phyloP scores from a whole-genome alignment of 306 rosid genomes.

The Castanea crenata region DNA sequence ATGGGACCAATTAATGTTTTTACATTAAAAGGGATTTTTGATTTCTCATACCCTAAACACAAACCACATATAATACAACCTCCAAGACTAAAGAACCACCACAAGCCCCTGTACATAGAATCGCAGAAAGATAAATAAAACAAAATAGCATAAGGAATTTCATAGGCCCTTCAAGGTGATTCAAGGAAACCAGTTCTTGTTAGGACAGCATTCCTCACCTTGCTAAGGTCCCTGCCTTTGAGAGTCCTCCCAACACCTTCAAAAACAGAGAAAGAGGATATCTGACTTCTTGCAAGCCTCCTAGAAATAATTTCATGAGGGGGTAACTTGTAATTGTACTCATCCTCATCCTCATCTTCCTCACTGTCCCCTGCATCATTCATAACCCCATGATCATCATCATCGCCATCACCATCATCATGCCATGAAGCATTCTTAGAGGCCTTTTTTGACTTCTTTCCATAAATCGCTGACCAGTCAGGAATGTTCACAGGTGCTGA shows the following conservation, averaged over 20 bases:
- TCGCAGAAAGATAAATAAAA: background rate
- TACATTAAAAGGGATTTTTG: conserved; percentile 12
- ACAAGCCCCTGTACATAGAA: conserved; percentile 23
- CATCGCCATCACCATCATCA: conserved; percentile 25
- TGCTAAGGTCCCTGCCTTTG: conserved; percentile 90
- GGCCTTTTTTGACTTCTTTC: conserved; percentile 34
- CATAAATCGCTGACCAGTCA: conserved; percentile 59
- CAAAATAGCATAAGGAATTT: background rate
- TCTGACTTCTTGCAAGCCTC: conserved; percentile 78
- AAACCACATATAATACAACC: conserved; percentile 15
- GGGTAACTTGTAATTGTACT: conserved; percentile 45
- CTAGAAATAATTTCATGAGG: conserved; percentile 87
- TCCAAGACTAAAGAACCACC: conserved; percentile 18
- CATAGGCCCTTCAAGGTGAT: conserved; percentile 32
- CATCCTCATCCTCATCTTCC: conserved; percentile 32
- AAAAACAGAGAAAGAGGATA: conserved; percentile 84
- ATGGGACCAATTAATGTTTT: conserved; percentile 6
- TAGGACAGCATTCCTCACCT: conserved; percentile 79
- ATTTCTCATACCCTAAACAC: conserved; percentile 15
- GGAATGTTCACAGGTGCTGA: conserved; percentile 81
- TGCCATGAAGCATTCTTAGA: conserved; percentile 32
- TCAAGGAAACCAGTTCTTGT: conserved; percentile 87
- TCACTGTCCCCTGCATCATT: conserved; percentile 25
- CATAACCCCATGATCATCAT: conserved; percentile 6
- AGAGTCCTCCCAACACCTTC: conserved; percentile 97